Percentiles rank a stretch among this genome's conserved stretches.
These are phyloP conservation scores for Beauveria pseudobassiana DNA, from an alignment of 2,329 filamentous ascomycete genomes.

Conservation along the genomic window DNA sequence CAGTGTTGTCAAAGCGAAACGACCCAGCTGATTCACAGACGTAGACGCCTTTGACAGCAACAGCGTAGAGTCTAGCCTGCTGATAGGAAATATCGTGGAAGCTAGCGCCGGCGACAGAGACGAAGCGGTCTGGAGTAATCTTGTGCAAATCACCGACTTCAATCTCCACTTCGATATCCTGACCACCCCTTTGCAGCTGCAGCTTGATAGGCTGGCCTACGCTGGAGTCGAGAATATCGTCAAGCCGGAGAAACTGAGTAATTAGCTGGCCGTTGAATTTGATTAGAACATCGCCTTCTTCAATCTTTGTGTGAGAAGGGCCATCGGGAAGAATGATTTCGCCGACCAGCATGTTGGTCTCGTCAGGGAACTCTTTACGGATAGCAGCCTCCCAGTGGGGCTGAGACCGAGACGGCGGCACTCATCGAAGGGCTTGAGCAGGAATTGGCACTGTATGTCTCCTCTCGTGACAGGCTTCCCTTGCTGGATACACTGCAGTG, in stretches of 20 bases:
- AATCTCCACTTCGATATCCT: slow-evolving; percentile 79
- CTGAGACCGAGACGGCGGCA: slow-evolving; percentile 82
- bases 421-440: slow-evolving; percentile 96
- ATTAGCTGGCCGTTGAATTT: slow-evolving; percentile 91
- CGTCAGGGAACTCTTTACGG: slow-evolving; percentile 76
- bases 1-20: slow-evolving; percentile 85
- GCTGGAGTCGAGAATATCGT: slow-evolving; percentile 83
- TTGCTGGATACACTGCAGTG: slow-evolving; percentile 76
- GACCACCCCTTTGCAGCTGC: slow-evolving; percentile 78
- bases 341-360: slow-evolving; percentile 94
- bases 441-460: slow-evolving; percentile 96
- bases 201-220: slow-evolving; percentile 74
- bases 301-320: slow-evolving; percentile 76
- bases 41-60: slow-evolving; percentile 85
- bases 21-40: slow-evolving; percentile 90
- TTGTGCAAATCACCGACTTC: slow-evolving; percentile 82
- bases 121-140: slow-evolving; percentile 93
- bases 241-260: slow-evolving; percentile 85
- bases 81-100: slow-evolving; percentile 98
- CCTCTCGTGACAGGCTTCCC: slow-evolving; percentile 73
- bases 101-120: slow-evolving; percentile 85
- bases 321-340: slow-evolving; percentile 91
- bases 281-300: slow-evolving; percentile 89
- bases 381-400: slow-evolving; percentile 77
- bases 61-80: slow-evolving; percentile 90